phyloP scores from a whole-genome alignment of 257 asterid species.

The Solanum dulcamara region DNA sequence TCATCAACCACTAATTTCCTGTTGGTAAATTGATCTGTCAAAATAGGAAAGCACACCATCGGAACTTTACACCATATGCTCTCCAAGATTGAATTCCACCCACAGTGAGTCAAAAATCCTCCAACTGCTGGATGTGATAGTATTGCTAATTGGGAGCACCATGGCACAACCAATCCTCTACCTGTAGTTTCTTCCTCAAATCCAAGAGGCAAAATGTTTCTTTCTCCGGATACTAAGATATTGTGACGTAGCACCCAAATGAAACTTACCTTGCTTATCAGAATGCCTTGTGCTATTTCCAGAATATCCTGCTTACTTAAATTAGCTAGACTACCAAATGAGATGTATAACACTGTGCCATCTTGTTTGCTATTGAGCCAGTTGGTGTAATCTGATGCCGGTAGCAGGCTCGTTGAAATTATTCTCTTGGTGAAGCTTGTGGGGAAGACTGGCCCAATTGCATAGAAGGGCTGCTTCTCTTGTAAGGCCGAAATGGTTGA shows the following conservation, averaged over 20 bases:
- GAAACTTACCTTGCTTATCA: slow-evolving; percentile 3
- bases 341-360: slow-evolving; percentile 14
- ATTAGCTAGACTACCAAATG: slow-evolving; percentile 12
- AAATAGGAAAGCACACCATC: slow-evolving; percentile 2
- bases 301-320: background rate
- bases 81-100: slow-evolving; percentile 7
- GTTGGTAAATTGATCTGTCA: slow-evolving; percentile 1
- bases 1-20: slow-evolving; percentile 2
- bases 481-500: slow-evolving; percentile 4
- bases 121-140: slow-evolving; percentile 13
- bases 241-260: slow-evolving; percentile 13
- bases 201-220: background rate
- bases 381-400: background rate
- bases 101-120: background rate
- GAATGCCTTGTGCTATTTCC: slow-evolving; percentile 15
- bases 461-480: background rate
- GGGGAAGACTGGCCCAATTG: slow-evolving; percentile 13
- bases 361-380: slow-evolving; percentile 9
- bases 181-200: background rate
- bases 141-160: slow-evolving; percentile 10
- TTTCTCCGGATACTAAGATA: slow-evolving; percentile 1
- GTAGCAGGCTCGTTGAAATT: slow-evolving; percentile 1
- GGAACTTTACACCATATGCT: slow-evolving; percentile 3
- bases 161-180: slow-evolving; percentile 6
- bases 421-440: background rate